phyloP scores from a whole-genome alignment of 1,139 yeast species.

The Taiozyma sp. region DNA sequence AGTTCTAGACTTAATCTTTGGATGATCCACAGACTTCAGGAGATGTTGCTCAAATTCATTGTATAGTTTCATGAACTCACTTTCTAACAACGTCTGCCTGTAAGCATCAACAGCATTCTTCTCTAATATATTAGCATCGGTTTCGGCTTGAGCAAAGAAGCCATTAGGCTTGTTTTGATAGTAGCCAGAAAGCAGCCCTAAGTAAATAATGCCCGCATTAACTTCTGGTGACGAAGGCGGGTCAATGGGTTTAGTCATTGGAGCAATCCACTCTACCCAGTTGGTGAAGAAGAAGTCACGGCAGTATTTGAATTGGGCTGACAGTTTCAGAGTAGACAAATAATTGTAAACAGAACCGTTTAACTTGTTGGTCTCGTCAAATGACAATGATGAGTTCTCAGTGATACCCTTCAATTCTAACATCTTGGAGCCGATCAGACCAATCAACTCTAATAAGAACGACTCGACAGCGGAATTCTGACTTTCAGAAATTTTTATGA shows the following conservation, averaged over 20 bases:
- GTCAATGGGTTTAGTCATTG: not conserved
- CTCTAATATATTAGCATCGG: not conserved
- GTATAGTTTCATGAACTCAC: constrained; percentile 31
- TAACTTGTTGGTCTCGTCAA: constrained; percentile 13
- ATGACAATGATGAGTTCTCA: constrained; percentile 7
- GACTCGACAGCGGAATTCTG: constrained; percentile 39
- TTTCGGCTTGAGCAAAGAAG: not conserved
- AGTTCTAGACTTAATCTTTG: constrained; percentile 55
- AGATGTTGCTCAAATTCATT: constrained; percentile 49
- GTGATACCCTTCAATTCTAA: constrained; percentile 29
- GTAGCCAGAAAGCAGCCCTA: constrained; percentile 4
- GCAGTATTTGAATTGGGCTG: not conserved
- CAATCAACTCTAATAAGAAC: constrained; percentile 48
- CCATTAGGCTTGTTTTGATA: constrained; percentile 4
- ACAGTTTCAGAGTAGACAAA: not conserved
- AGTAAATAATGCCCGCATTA: not conserved
- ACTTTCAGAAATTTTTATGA: constrained; percentile 34
- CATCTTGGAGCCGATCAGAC: constrained; percentile 47
- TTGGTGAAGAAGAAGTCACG: constrained; percentile 9
- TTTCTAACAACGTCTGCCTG: constrained; percentile 4
- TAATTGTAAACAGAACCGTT: constrained; percentile 4
- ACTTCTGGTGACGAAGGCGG: not conserved
- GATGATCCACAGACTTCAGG: constrained; percentile 41
- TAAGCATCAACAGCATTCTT: not conserved
- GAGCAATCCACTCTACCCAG: constrained; percentile 8